Base-by-base conservation (phyloP, 768 basidiomycete species). In the Nidularia sp. region DNA sequence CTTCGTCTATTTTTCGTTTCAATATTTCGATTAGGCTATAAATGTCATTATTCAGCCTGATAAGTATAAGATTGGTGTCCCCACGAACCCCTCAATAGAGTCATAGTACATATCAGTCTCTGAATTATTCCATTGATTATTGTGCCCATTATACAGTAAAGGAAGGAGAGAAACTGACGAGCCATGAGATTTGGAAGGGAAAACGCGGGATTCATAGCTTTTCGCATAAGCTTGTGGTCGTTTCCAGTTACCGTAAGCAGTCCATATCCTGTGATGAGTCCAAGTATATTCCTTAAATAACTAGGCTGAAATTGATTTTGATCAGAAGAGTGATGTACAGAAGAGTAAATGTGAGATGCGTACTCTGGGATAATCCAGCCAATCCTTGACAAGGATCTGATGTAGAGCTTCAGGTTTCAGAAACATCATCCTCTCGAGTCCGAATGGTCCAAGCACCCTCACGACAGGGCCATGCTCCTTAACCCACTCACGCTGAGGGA, bases 81-180 rank as follows among this genome's bases (percentile, higher is more conserved):
- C n/a, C 42, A 50, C 67, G 5, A 48, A 78, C 78, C 66, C 66
- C 48, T 77, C 70, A 42, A 78, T 74, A 0, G 75, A 63, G 8
- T 74, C 70, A 51, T 78, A 74, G 54, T 79, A 80, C 72, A 78
- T 73, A 44, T 78, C 71, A 36, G 70, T 77, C 56, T 81, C 78
- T 80, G 41, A 22, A 6, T 10, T 18, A 22, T 9, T 45, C 13
- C 7, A 34, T n/a, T 29, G 42, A 18, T 18, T 18, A 18, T 18
- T 18, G 18, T 18, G 15, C 3, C 22, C 18, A 18, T 15, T 45
- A 34, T 25, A 22, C 41, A 18, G 34, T 7, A 47, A 22, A 25
- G 31, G 47, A 15, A 12, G 15, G 5, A 12, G 31, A 39, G 8
- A 5, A 18, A 54, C 57, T 31, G 35, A 59, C 55, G 55, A 36